These are phyloP conservation scores for Boletus smithii DNA, from an alignment of 1,284 basidiomycete genomes.

Conservation along the genomic window DNA sequence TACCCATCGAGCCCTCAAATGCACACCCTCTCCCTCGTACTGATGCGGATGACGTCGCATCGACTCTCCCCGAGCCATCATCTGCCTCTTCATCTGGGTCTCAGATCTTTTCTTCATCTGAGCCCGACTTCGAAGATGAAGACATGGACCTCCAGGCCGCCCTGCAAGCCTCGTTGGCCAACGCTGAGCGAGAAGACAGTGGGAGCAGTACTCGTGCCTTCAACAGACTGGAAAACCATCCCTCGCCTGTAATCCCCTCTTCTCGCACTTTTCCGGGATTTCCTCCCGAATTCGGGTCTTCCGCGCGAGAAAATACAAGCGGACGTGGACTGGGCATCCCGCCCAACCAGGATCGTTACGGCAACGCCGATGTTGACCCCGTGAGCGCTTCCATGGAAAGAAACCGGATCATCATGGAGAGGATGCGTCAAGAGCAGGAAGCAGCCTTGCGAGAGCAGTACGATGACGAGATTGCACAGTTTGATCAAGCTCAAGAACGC, in stretches of 20 bases:
- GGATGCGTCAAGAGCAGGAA: slow-evolving; percentile 67
- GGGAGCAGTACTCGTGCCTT: slow-evolving; percentile 7
- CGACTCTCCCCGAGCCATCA: slow-evolving; percentile 51
- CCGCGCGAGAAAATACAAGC: slow-evolving; percentile 4
- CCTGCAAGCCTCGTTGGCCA: slow-evolving; percentile 69
- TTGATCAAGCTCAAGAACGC: slow-evolving; percentile 18
- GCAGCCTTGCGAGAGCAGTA: slow-evolving; percentile 59
- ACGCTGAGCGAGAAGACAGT: slow-evolving; percentile 8
- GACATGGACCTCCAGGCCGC: slow-evolving; percentile 86
- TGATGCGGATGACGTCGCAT: slow-evolving; percentile 64
- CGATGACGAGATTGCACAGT: slow-evolving; percentile 41
- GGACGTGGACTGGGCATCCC: slow-evolving; percentile 10
- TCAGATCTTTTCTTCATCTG: slow-evolving; percentile 18
- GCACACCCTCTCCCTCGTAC: slow-evolving; percentile 55
- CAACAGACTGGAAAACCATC: slow-evolving; percentile 21
- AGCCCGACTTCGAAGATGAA: slow-evolving; percentile 67
- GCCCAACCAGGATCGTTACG: slow-evolving; percentile 30
- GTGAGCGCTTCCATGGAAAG: slow-evolving; percentile 66
- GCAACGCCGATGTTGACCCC: slow-evolving; percentile 47
- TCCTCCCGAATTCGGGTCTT: slow-evolving; percentile 5
- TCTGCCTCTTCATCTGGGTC: slow-evolving; percentile 28
- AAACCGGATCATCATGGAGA: slow-evolving; percentile 58
- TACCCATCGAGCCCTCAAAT: slow-evolving; percentile 48
- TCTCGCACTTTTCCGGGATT: slow-evolving; percentile 28
- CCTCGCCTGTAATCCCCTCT: slow-evolving; percentile 29